Conservation (phyloP, 2,329 filamentous ascomycete genomes). For the Cytospora piceae region DNA sequence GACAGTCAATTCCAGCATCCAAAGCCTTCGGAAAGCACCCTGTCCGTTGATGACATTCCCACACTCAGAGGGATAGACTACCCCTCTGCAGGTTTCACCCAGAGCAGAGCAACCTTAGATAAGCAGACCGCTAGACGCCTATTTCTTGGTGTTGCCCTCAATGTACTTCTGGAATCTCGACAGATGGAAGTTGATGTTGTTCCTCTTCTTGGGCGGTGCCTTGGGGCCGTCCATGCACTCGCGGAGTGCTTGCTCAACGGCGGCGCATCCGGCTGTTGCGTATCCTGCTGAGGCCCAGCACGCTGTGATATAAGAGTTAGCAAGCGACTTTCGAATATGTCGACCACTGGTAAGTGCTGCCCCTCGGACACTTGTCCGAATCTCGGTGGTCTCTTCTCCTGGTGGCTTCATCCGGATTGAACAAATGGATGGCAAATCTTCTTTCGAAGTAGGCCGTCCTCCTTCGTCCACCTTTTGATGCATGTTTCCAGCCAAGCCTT, state of each 20-base stretch:
- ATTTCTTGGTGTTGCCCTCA: conserved; percentile 59
- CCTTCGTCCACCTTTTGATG: background rate
- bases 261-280: conserved; percentile 61
- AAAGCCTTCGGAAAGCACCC: background rate
- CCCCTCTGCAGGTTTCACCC: background rate
- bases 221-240: conserved; percentile 79
- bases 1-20: background rate
- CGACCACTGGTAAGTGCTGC: background rate
- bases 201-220: conserved; percentile 55
- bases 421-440: background rate
- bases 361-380: conserved; percentile 1
- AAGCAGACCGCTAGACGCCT: background rate
- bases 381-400: background rate
- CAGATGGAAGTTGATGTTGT: conserved; percentile 93
- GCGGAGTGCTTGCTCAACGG: conserved; percentile 63
- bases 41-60: background rate
- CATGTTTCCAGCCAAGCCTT: too few species aligned
- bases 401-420: background rate
- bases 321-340: background rate
- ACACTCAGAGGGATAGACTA: background rate
- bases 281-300: conserved; percentile 84
- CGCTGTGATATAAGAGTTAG: conserved; percentile 50
- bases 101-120: background rate
- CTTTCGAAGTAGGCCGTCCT: background rate
- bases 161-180: conserved; percentile 73